Evolutionary conservation across 1,284 basidiomycete genomes (phyloP), one percentile per base, ranked within the genome.

Genomic region (Microstroma glucosiphilum): DNA sequence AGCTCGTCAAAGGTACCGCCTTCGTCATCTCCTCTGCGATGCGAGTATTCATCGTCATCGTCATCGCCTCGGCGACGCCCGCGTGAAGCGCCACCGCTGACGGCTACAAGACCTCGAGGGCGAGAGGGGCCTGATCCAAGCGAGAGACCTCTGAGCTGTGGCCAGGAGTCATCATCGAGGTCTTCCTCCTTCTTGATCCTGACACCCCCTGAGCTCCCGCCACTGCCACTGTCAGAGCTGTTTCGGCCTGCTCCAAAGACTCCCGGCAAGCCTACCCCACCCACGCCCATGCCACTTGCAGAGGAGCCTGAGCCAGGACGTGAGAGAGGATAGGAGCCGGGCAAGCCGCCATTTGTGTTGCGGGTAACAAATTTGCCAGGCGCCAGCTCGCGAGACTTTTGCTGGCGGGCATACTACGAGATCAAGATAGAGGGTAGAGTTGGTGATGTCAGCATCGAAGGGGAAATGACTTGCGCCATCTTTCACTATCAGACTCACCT

Each of bases 1-100:
- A 78, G 61, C 61, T 79, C 77, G 61, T 70, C 77, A 58, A 73
- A 76, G 15, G 66, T 68, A 30, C 65, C 66, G 7, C 53, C 65
- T 13, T 67, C 64, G 30, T 65, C 64, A 23, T 62, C 55, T 19
- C 40, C 53, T 60, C 59, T 1, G 25, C 26, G 53, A 21, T 48
- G 43, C 21, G 43, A 17, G 17, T n/a, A n/a, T 8, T 25, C 51
- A 6, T 25, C 51, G 46, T 48, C 46, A 12, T 48, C 46, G 46
- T 48, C 46, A 23, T 48, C 46, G 46, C 46, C 46, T 48, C 46
- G 46, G 17, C 46, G 46, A 6, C 51, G 15, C 13, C 51, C 51
- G 19, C 25, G n/a, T n/a, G 17, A 21, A 25, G 21, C 25, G 25
- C 51, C 51, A 13, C 51, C 51, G 21, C 51, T 54, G 21, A 54